Conservation (phyloP, 148 eudicot genomes). For the Suaeda aralocaspica region DNA sequence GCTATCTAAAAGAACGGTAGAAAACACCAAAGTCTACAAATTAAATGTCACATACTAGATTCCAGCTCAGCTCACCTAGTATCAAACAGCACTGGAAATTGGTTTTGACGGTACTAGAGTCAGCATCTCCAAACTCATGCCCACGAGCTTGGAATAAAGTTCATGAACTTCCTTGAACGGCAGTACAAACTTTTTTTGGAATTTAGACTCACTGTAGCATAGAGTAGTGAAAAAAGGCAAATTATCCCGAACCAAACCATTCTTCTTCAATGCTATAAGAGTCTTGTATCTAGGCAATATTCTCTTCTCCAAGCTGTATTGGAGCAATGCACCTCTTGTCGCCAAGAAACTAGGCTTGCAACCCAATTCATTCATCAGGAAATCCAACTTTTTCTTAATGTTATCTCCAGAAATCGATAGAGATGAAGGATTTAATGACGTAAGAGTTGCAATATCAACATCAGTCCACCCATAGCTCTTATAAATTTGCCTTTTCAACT, state of each 20-base stretch:
- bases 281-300: conserved; percentile 28
- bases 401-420: conserved; percentile 17
- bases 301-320: conserved; percentile 33
- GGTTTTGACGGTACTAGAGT: no score
- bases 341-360: conserved; percentile 24
- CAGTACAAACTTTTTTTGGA: conserved; percentile 21
- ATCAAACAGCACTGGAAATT: no score
- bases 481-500: conserved; percentile 19
- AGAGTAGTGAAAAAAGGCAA: conserved; percentile 3
- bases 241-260: conserved; percentile 18
- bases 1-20: no score
- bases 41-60: no score
- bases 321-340: conserved; percentile 1
- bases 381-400: conserved; percentile 25
- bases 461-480: conserved; percentile 32
- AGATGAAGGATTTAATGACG: conserved; percentile 12
- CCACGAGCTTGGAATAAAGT: not conserved
- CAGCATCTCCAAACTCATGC: not conserved
- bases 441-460: conserved; percentile 13
- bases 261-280: conserved; percentile 22
- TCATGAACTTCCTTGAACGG: conserved; percentile 24
- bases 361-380: conserved; percentile 31
- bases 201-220: conserved; percentile 12
- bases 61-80: no score
- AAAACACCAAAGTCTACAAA: no score